A percentile compares a stretch with the other conserved stretches of the same genome.
Evolutionary conservation across 2,329 filamentous ascomycete species (phyloP).

Genomic region (Cercospora brassicicola): DNA sequence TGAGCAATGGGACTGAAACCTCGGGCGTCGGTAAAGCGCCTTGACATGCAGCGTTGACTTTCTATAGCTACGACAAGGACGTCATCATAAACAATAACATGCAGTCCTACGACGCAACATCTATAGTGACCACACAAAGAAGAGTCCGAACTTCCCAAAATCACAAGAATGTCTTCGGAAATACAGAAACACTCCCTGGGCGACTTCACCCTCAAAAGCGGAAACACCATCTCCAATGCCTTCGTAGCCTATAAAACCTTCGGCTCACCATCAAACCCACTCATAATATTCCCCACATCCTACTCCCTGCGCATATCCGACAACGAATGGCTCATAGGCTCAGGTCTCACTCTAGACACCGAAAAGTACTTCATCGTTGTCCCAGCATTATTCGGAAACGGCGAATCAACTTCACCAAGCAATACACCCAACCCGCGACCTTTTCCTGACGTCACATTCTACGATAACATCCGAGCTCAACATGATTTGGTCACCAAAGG

Average conservation of each 20-base stretch:
- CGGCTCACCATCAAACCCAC: background rate
- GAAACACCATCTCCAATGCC: background rate
- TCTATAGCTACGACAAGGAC: too few species aligned
- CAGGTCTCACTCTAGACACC: background rate
- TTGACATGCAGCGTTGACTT: too few species aligned
- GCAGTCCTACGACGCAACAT: too few species aligned
- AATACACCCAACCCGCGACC: background rate
- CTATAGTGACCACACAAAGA: too few species aligned
- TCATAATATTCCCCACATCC: background rate
- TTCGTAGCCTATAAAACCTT: background rate
- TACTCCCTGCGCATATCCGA: background rate
- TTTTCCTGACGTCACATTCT: background rate
- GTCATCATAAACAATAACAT: too few species aligned
- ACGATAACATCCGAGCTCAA: background rate
- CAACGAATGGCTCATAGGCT: background rate
- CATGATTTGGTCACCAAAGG: background rate
- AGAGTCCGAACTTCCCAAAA: background rate
- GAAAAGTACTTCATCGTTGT: background rate
- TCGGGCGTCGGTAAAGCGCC: too few species aligned
- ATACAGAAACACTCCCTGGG: background rate
- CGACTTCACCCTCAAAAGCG: background rate
- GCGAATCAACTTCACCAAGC: background rate
- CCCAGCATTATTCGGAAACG: background rate
- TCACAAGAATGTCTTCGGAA: background rate
- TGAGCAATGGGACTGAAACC: too few species aligned